Conservation (phyloP, 2,329 filamentous ascomycete species). For the Zymoseptoria passerinii region DNA sequence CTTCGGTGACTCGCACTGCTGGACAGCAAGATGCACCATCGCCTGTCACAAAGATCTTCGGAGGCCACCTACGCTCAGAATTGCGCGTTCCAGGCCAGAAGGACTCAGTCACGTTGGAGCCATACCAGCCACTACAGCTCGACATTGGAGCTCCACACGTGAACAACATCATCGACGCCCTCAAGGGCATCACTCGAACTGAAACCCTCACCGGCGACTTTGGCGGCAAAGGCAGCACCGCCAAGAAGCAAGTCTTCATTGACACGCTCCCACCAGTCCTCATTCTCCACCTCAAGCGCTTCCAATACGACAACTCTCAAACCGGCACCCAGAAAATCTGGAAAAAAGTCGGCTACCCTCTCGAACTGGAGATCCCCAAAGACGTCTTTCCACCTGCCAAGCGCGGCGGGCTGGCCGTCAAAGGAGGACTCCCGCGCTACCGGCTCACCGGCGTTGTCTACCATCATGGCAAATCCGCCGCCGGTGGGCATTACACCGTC, state of each 20-base stretch:
- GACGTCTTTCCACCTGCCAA: slow-evolving; percentile 76
- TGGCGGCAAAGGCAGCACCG: slow-evolving; percentile 65
- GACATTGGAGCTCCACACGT: slow-evolving; percentile 85
- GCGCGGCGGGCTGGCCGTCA: slow-evolving; percentile 55
- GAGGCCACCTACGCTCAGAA: slow-evolving; percentile 82
- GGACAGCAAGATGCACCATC: slow-evolving; percentile 50
- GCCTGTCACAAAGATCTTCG: slow-evolving; percentile 89
- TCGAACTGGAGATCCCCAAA: slow-evolving; percentile 87
- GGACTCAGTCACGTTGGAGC: slow-evolving; percentile 83
- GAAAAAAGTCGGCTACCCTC: slow-evolving; percentile 93
- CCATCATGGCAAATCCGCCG: slow-evolving; percentile 94
- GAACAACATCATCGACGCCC: slow-evolving; percentile 82
- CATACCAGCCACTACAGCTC: slow-evolving; percentile 87
- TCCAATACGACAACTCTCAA: slow-evolving; percentile 76
- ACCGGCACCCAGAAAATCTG: slow-evolving; percentile 93
- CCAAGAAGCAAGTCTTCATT: slow-evolving; percentile 91
- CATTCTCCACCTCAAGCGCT: slow-evolving; percentile 92
- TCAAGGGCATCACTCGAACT: slow-evolving; percentile 73
- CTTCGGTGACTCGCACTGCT: slow-evolving; percentile 77
- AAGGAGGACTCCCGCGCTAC: slow-evolving; percentile 71
- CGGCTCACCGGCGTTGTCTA: slow-evolving; percentile 85
- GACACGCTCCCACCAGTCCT: slow-evolving; percentile 84
- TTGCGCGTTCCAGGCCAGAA: slow-evolving; percentile 79
- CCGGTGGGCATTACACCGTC: slow-evolving; percentile 95
- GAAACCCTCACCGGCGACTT: slow-evolving; percentile 84